Conservation (phyloP, 2,329 filamentous ascomycete genomes). For the Phyllosticta capitalensis region DNA sequence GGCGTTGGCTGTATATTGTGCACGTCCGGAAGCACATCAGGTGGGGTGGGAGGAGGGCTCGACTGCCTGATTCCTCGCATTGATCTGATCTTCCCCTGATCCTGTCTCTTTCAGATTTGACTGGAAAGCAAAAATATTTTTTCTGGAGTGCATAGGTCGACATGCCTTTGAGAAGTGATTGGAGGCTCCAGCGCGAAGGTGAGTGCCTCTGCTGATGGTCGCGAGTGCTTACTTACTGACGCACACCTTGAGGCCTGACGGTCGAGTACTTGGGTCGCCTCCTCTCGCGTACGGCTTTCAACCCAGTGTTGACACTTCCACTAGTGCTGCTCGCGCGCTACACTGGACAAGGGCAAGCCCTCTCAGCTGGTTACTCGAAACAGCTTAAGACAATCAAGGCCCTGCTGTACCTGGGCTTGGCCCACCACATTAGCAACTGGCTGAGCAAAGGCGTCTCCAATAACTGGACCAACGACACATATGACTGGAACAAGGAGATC, state of each 20-base stretch:
- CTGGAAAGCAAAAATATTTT: too few species aligned
- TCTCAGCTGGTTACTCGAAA: constrained; percentile 45
- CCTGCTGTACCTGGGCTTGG: constrained; percentile 45
- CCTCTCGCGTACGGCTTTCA: constrained; percentile 52
- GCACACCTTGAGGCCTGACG: constrained; percentile 22
- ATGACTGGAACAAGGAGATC: constrained; percentile 60
- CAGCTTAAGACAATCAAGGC: constrained; percentile 45
- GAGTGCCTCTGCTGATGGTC: not conserved
- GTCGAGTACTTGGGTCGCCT: constrained; percentile 50
- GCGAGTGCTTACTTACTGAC: not conserved
- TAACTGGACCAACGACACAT: constrained; percentile 44
- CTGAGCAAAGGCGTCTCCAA: constrained; percentile 43
- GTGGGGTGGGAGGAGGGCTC: too few species aligned
- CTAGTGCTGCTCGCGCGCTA: constrained; percentile 54
- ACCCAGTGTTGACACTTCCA: constrained; percentile 55
- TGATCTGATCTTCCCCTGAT: too few species aligned
- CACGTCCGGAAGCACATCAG: too few species aligned
- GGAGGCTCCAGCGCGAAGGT: constrained; percentile 31
- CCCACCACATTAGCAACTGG: constrained; percentile 40
- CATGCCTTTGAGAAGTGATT: constrained; percentile 21
- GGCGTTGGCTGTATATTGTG: too few species aligned
- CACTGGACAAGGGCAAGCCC: constrained; percentile 50
- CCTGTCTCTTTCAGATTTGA: too few species aligned
- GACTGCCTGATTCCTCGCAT: too few species aligned
- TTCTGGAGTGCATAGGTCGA: too few species aligned